Base-by-base conservation (phyloP, 805 yeast species). In the Ogataea haglerorum region DNA sequence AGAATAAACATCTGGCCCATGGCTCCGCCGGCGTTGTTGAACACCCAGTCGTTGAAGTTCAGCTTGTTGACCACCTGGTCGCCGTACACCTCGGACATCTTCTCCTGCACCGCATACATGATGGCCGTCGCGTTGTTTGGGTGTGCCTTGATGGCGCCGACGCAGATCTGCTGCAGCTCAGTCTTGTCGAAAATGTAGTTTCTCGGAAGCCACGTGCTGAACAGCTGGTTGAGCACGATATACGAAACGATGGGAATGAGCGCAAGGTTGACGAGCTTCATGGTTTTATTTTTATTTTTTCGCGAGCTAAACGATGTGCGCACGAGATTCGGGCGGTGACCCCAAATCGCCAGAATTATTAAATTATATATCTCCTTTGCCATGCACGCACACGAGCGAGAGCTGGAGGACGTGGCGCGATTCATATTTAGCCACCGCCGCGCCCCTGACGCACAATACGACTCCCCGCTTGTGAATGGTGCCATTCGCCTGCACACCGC, bases 21-120 rank as follows among this genome's bases (percentile, higher is more conserved):
- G 38, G 99, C 98, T 52, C 96, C 96, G 40, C 99, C 99, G 3
- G 99, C 99, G 56, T 87, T 88, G 75, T 93, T 93, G 76, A 81
- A 91, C 37, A 93, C 84, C 98, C 98, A 93, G 50, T 90, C 91
- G 38, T 85, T 84, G 36, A 72, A 69, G 60, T 81, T 77, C 51
- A 83, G 72, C 49, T 79, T 80, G 64, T 86, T 86, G 64, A 91
- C 76, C 51, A 74, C 59, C 6, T 78, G 80, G 3, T 45, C 42
- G 10, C 95, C 95, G 61, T 93, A 93, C 33, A 70, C 76, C 3
- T 62, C 68, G 46, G 80, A 70, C 44, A 90, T 60, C 24, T 65
- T 70, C 2, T 72, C 71, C 24, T 85, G 76, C 46, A 91, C 67
- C 35, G 76, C 85, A 14, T 68, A 59, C 63, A 90, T 68, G 43